Conservation (phyloP, 441 rosid species). For the Theobroma grandiflorum region DNA sequence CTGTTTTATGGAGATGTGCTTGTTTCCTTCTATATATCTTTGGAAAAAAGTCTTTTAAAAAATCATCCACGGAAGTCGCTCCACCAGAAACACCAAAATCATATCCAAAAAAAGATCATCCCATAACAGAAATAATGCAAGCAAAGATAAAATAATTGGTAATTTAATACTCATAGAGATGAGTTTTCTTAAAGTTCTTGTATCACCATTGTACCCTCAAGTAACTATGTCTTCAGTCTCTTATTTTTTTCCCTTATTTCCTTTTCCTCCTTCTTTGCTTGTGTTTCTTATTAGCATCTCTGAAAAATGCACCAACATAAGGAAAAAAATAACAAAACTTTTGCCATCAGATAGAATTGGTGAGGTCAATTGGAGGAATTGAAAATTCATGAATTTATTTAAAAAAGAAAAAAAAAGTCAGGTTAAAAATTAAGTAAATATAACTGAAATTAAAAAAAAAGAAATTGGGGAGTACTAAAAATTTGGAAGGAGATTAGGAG, state of each 20-base stretch:
- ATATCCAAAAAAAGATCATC: constrained; percentile 70
- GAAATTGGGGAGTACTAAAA: too few species aligned
- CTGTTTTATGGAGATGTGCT: constrained; percentile 69
- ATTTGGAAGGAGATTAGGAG: too few species aligned
- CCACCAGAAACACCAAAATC: constrained; percentile 84
- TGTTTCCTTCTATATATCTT: constrained; percentile 72
- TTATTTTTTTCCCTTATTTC: not conserved
- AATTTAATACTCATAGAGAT: constrained; percentile 58
- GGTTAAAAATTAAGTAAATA: too few species aligned
- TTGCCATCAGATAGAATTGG: too few species aligned
- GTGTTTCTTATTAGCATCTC: not conserved
- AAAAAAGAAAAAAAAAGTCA: too few species aligned
- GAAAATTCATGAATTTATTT: too few species aligned
- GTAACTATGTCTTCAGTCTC: constrained; percentile 50
- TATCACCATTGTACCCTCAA: constrained; percentile 44
- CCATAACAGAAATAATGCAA: constrained; percentile 58
- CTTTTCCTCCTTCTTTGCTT: not conserved
- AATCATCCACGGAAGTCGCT: constrained; percentile 96
- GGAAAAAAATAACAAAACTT: not conserved
- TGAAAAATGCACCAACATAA: not conserved
- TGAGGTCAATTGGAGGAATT: too few species aligned
- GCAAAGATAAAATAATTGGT: constrained; percentile 57
- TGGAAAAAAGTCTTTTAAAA: constrained; percentile 80
- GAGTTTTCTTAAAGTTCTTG: constrained; percentile 52
- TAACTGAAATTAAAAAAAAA: too few species aligned